Evolutionary conservation across 352 stramenopile species (phyloP), one percentile per base, ranked within the genome.

Genomic region (Thraustochytrium striatum): DNA sequence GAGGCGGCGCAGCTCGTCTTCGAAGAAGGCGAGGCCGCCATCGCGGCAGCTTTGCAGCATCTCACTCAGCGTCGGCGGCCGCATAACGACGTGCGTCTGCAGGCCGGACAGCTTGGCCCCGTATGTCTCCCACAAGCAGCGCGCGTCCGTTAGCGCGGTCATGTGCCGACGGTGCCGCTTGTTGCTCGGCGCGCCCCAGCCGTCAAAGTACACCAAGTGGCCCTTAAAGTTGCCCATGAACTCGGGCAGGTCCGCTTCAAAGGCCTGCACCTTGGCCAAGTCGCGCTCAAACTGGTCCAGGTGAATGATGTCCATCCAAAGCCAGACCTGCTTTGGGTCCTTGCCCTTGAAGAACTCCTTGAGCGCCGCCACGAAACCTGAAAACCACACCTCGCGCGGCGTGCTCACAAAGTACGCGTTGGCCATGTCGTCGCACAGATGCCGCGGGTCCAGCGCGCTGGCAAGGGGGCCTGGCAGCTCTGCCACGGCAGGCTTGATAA

Each of bases 241-340:
- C 3, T 58, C 65, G 21, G n/a, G 43, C 39, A 75, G 25, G 25
- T 55, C 25, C 25, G 16, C 47, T 55, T 55, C 30, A 35, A 75
- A 43, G n/a, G 50, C 59, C n/a, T 61, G 16, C 25, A 55, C 16
- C 16, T 25, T 16, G 16, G 47, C 65, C 9, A 16, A 21, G 2
- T 57, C 11, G 5, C 41, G 25, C 11, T 2, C 32, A n/a, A 70
- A 75, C 7, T 39, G 65, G 52, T 75, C 30, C 16, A 75, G 41
- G 30, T 75, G 8, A 25, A 61, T 41, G 43, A 30, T 21, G 32
- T 75, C 65, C 13, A 75, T 47, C 65, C 65, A 75, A 36, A 75
- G 11, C 11, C 35, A 75, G 25, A 75, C 30, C 5, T 33, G 59
- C 61, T 75, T 13, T 13, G 43, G 32, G 50, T 75, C 65, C 25